Base-by-base conservation (phyloP, 2,329 filamentous ascomycete species). In the Ascochyta koolunga region DNA sequence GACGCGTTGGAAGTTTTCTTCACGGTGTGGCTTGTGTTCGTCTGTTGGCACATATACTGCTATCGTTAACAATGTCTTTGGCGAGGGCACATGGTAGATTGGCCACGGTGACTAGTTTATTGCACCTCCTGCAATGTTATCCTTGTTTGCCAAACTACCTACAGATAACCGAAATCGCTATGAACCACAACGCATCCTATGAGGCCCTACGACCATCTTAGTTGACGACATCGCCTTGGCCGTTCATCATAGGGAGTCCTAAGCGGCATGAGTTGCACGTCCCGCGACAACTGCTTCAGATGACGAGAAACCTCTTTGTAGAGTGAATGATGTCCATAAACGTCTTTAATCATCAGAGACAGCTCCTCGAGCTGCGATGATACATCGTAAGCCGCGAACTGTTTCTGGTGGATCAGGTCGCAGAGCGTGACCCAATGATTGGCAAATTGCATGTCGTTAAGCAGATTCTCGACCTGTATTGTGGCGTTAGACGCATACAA, bases 201-300 rank as follows among this genome's bases (percentile, higher is more conserved):
- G 2, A 11, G 22, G 15, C 19, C 8, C 13, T 25, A 13, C 15
- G 11, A 8, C 37, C 21, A 25, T 24, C 22, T 13, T n/a, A 39
- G 15, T 5, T 15, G 15, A 18, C 19, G 15, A 18, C 22, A 5
- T 22, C 41, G 40, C 27, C 35, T 16, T 22, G 21, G 21, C 15
- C 41, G 40, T 15, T 33, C 16, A 16, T 33, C 10, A 13, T 33
- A 48, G 8, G 40, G 22, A 35, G 18, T 7, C n/a, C 33, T 42
- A 8, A 39, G 32, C 8, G 45, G 41, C 19, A 45, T 15, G 3
- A 50, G 19, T 18, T 50, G 51, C 22, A 40, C 24, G 10, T 54
- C 40, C 4, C 40, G 45, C 15, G 44, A 45, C 10, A 45, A n/a
- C 13, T 54, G 35, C 25, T 37, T 45, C 29, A 54, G 13, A 19